Evolutionary conservation across 306 rosid species (phyloP).

Genomic region (Pterocarpus macrocarpus): DNA sequence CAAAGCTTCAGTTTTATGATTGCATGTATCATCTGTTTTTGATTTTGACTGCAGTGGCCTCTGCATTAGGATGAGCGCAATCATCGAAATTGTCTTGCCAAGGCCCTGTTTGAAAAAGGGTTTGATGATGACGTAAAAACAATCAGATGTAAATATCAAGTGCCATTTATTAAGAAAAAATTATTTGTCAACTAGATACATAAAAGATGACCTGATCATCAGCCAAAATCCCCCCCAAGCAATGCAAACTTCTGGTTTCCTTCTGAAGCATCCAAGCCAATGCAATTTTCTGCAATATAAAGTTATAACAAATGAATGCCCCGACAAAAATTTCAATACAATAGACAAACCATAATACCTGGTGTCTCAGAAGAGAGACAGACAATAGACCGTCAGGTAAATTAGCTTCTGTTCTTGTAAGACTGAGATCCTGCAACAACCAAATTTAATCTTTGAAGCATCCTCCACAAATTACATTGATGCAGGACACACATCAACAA

Average conservation of each 20-base stretch:
- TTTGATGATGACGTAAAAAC: conserved; percentile 34
- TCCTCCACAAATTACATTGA: conserved; percentile 19
- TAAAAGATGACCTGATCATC: conserved; percentile 86
- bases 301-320: conserved; percentile 31
- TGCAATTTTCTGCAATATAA: conserved; percentile 84
- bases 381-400: conserved; percentile 87
- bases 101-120: conserved; percentile 80
- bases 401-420: conserved; percentile 71
- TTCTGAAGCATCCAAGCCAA: conserved; percentile 97
- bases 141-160: conserved; percentile 26
- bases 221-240: conserved; percentile 97
- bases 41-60: conserved; percentile 67
- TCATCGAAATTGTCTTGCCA: conserved; percentile 96
- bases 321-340: conserved; percentile 15
- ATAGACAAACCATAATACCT: conserved; percentile 64
- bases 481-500: conserved; percentile 17
- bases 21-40: conserved; percentile 63
- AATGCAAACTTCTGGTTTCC: conserved; percentile 93
- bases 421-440: conserved; percentile 84
- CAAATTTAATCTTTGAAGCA: conserved; percentile 42
- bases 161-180: conserved; percentile 26
- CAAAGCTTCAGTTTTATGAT: conserved; percentile 79
- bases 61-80: conserved; percentile 91
- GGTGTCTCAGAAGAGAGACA: conserved; percentile 91
- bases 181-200: conserved; percentile 19